phyloP scores from a whole-genome alignment of 352 stramenopile genomes.

The Phytophthora idaei region DNA sequence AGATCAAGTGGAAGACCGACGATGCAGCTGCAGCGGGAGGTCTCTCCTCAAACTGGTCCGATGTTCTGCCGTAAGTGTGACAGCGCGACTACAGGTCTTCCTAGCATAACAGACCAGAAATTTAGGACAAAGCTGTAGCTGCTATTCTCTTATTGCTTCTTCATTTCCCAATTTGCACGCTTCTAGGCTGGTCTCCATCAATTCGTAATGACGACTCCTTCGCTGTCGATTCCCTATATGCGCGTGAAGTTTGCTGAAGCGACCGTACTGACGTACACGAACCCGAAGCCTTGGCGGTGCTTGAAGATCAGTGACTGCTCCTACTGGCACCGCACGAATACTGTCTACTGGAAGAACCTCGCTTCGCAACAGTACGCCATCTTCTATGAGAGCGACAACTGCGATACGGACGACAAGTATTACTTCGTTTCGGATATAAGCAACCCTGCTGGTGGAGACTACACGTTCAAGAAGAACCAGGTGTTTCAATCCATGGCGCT shows the following conservation, averaged over 20 bases:
- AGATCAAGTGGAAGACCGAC: background rate
- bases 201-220: background rate
- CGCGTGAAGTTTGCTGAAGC: background rate
- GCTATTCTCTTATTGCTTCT: background rate
- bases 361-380: slow-evolving; percentile 3
- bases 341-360: slow-evolving; percentile 15
- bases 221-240: slow-evolving; percentile 6
- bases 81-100: background rate
- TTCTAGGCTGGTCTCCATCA: background rate
- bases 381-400: slow-evolving; percentile 22
- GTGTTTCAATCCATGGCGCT: slow-evolving; percentile 16
- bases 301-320: slow-evolving; percentile 18
- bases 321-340: slow-evolving; percentile 4
- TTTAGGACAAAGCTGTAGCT: background rate
- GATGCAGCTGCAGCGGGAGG: slow-evolving; percentile 3
- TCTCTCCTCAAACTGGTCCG: slow-evolving; percentile 13
- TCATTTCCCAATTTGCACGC: background rate
- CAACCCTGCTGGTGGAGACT: background rate
- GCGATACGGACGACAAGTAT: background rate
- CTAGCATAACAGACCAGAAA: background rate
- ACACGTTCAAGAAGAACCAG: slow-evolving; percentile 6
- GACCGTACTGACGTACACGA: slow-evolving; percentile 8
- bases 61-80: background rate
- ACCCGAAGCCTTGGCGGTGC: slow-evolving; percentile 6
- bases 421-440: slow-evolving; percentile 14